Evolutionary conservation across 306 rosid species (phyloP).

Genomic region (Abrus pulchellus): DNA sequence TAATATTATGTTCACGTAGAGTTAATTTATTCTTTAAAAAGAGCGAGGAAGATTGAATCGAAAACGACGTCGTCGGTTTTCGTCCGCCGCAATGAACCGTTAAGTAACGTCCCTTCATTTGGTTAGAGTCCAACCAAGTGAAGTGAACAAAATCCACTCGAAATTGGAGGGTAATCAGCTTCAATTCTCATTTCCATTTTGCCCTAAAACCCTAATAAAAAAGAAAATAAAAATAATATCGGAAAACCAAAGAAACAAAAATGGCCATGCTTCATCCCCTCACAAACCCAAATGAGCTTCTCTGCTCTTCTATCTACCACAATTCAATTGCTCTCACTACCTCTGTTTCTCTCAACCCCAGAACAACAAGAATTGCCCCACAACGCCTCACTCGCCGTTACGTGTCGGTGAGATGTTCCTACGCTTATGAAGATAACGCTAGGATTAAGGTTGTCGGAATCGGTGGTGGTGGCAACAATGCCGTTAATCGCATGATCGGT

Average conservation of each 20-base stretch:
- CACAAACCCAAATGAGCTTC: slow-evolving; percentile 60
- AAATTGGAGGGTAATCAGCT: slow-evolving; percentile 21
- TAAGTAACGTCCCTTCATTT: background rate
- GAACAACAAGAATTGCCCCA: background rate
- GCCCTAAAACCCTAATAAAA: slow-evolving; percentile 54
- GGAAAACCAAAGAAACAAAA: background rate
- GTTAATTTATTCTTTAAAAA: background rate
- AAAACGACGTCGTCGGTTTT: slow-evolving; percentile 11
- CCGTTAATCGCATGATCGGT: slow-evolving; percentile 98
- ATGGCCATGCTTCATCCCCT: slow-evolving; percentile 70
- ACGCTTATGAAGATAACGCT: slow-evolving; percentile 73
- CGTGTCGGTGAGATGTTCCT: slow-evolving; percentile 68
- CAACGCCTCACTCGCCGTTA: slow-evolving; percentile 55
- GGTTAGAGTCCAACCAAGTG: background rate
- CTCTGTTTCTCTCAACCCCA: slow-evolving; percentile 44
- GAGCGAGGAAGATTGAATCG: background rate
- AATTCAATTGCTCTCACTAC: slow-evolving; percentile 41
- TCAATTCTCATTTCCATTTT: slow-evolving; percentile 4
- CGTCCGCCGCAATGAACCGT: background rate
- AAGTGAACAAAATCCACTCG: slow-evolving; percentile 9
- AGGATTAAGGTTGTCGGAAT: slow-evolving; percentile 95
- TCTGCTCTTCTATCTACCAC: slow-evolving; percentile 55
- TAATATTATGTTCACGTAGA: too few species aligned
- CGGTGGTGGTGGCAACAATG: slow-evolving; percentile 99
- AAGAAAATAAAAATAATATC: too few species aligned